Evolutionary conservation across 495 filamentous ascomycete genomes (phyloP).

Genomic region (Neurospora sp.): DNA sequence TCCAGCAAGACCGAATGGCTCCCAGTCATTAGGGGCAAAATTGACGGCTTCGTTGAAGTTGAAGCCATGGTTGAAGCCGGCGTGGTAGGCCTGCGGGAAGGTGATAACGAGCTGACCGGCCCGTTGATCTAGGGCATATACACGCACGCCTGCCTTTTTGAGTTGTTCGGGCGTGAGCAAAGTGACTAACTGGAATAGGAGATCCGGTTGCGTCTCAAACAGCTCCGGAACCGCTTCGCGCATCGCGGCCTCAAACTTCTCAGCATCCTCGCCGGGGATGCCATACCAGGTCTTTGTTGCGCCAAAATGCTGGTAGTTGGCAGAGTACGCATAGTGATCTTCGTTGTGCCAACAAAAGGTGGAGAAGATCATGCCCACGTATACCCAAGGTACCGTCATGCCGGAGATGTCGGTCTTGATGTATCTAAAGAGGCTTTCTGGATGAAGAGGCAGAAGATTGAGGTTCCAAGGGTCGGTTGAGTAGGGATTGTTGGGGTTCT

Average conservation of each 20-base stretch:
- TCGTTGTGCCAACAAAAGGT: constrained; percentile 99
- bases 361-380: constrained; percentile 99
- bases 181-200: constrained; percentile 94
- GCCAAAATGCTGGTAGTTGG: constrained; percentile 98
- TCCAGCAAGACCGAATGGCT: constrained; percentile 79
- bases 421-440: constrained; percentile 88
- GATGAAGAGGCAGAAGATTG: constrained; percentile 83
- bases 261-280: constrained; percentile 85
- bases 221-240: constrained; percentile 88
- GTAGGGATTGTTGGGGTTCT: constrained; percentile 76
- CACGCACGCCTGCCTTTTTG: constrained; percentile 86
- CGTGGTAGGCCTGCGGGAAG: constrained; percentile 86
- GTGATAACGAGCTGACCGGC: constrained; percentile 96
- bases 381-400: constrained; percentile 99
- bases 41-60: constrained; percentile 99
- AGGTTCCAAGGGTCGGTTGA: constrained; percentile 92
- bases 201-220: constrained; percentile 93
- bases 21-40: constrained; percentile 95
- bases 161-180: constrained; percentile 88
- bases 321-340: constrained; percentile 95
- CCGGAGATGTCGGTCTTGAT: constrained; percentile 99
- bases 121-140: constrained; percentile 87
- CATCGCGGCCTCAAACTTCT: constrained; percentile 94
- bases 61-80: constrained; percentile 92
- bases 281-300: constrained; percentile 99